A percentile compares a stretch with the other conserved stretches of the same genome.
Conservation (phyloP, 2,329 filamentous ascomycete species). For the Fusarium mexicanum region DNA sequence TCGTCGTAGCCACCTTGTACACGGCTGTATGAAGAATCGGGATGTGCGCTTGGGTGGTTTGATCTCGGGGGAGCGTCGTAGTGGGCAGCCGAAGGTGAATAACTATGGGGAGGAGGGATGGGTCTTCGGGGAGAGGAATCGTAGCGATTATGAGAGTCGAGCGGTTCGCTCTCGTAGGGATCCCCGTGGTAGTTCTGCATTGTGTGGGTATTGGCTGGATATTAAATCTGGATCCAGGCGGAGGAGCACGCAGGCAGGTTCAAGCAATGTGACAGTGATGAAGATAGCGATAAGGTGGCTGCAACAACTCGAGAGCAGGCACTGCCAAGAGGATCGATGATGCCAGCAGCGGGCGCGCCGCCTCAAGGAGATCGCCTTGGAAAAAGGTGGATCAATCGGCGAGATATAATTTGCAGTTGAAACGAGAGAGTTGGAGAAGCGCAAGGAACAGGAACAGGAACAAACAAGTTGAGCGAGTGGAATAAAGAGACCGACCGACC, state of each 20-base stretch:
- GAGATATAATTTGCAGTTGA: conserved; percentile 13
- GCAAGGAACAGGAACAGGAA: conserved; percentile 34
- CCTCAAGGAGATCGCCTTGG: conserved; percentile 22
- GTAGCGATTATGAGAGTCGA: conserved; percentile 44
- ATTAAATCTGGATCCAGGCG: conserved; percentile 21
- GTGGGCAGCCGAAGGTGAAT: conserved; percentile 39
- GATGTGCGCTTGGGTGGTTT: conserved; percentile 39
- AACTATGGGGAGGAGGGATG: conserved; percentile 34
- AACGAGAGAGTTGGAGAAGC: conserved; percentile 14
- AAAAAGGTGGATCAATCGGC: conserved; percentile 17
- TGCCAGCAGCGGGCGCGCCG: conserved; percentile 39
- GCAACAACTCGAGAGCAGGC: conserved; percentile 12
- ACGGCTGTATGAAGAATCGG: conserved; percentile 39
- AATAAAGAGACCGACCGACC: conserved; percentile 18
- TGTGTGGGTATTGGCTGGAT: conserved; percentile 22
- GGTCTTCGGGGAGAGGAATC: conserved; percentile 37
- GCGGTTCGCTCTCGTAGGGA: conserved; percentile 50
- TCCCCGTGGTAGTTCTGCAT: conserved; percentile 50
- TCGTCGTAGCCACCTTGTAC: conserved; percentile 32
- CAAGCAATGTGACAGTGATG: background rate
- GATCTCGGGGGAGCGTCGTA: conserved; percentile 39
- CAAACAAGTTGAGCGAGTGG: conserved; percentile 17
- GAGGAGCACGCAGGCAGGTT: conserved; percentile 10
- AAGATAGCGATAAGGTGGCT: conserved; percentile 3
- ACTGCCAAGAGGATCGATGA: conserved; percentile 26